phyloP scores from a whole-genome alignment of 768 basidiomycete species.

The Dacryopinax spathularia region DNA sequence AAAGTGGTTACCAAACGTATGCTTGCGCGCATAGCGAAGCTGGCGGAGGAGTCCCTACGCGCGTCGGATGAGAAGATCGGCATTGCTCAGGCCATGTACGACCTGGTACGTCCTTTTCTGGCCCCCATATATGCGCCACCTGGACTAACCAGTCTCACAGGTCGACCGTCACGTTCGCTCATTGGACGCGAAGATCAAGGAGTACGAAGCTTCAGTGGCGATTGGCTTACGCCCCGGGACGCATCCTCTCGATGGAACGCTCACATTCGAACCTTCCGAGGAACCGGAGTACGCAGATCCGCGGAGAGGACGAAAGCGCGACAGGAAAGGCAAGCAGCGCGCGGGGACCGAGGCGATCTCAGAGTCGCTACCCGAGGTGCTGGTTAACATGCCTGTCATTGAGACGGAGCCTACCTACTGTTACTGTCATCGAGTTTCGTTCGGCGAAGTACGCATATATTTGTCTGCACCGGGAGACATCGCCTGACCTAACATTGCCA shows the following conservation, averaged over 20 bases:
- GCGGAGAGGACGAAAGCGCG: conserved; percentile 2
- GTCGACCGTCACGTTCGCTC: conserved; percentile 67
- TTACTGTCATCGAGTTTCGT: conserved; percentile 8
- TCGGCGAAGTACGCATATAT: conserved; percentile 4
- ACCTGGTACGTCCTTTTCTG: conserved; percentile 38
- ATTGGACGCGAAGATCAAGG: conserved; percentile 58
- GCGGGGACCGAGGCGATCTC: not conserved
- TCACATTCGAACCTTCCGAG: conserved; percentile 19
- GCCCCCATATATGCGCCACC: not conserved
- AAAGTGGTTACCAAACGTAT: conserved; percentile 29
- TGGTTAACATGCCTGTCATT: not conserved
- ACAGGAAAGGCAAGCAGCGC: not conserved
- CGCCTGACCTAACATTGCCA: not conserved
- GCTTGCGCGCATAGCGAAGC: conserved; percentile 43
- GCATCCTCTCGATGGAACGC: conserved; percentile 17
- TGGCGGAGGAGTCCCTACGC: conserved; percentile 45
- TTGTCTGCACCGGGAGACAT: not conserved
- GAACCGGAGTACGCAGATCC: conserved; percentile 19
- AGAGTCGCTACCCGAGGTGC: not conserved
- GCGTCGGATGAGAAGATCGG: conserved; percentile 67
- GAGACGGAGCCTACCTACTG: conserved; percentile 7
- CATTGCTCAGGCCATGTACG: conserved; percentile 53
- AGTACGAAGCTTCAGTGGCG: conserved; percentile 42
- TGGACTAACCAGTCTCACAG: conserved; percentile 25
- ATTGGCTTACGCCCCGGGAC: conserved; percentile 41